Evolutionary conservation across 257 asterid genomes (phyloP).

Genomic region (Paulownia fortunei): DNA sequence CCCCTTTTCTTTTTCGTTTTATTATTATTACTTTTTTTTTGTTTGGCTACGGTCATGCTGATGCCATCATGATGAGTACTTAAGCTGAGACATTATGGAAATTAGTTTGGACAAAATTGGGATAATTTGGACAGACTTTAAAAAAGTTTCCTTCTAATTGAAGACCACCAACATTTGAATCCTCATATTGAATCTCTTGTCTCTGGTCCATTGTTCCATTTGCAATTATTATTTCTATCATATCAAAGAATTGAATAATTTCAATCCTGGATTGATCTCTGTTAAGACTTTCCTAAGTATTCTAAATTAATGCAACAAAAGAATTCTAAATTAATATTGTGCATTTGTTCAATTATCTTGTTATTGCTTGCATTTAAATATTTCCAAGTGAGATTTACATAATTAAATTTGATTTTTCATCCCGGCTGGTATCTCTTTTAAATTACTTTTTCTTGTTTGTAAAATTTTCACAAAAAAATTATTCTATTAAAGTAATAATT

Average conservation of each 20-base stretch:
- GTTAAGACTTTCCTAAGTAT: no score
- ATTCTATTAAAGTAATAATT: no score
- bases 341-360: no score
- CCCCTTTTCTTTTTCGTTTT: background rate
- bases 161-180: background rate
- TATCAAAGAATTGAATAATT: background rate
- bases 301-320: no score
- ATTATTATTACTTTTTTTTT: background rate
- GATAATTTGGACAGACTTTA: background rate
- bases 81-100: background rate
- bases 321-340: no score
- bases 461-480: no score
- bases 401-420: no score
- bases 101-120: background rate
- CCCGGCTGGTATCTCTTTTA: no score
- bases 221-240: background rate
- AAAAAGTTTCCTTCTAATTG: background rate
- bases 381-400: no score
- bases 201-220: background rate
- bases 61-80: constrained; percentile 15
- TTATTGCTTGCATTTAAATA: no score
- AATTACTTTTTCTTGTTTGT: no score
- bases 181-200: background rate
- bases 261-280: background rate
- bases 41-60: constrained; percentile 11